These are phyloP conservation scores for Collybia nuda DNA, from an alignment of 768 basidiomycete genomes.

Conservation along the genomic window DNA sequence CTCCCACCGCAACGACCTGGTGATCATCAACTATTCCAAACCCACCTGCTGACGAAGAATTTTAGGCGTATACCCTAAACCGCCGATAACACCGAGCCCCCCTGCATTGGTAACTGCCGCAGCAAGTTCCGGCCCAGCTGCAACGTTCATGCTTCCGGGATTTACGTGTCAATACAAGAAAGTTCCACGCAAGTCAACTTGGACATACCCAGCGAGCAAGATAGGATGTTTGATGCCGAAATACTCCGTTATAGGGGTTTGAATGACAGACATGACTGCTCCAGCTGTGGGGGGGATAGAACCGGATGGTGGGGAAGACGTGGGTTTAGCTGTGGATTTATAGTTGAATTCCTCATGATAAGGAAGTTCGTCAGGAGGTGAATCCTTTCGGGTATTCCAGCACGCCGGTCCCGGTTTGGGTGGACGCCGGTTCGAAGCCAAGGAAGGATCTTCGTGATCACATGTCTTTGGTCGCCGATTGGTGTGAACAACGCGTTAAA, in stretches of 20 bases:
- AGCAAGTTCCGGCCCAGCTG: constrained; percentile 74
- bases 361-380: not conserved
- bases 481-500: too few species aligned
- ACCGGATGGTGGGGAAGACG: not conserved
- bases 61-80: constrained; percentile 83
- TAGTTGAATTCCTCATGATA: constrained; percentile 11
- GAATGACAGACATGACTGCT: constrained; percentile 56
- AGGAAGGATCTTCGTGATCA: too few species aligned
- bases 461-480: too few species aligned
- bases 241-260: constrained; percentile 85
- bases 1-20: constrained; percentile 4
- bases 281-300: constrained; percentile 4
- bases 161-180: not conserved
- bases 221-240: constrained; percentile 90
- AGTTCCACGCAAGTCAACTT: constrained; percentile 7
- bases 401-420: constrained; percentile 5
- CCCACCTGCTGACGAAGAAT: constrained; percentile 74
- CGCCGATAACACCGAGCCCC: constrained; percentile 91
- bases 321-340: constrained; percentile 4
- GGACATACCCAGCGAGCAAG: constrained; percentile 66
- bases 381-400: constrained; percentile 8
- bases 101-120: constrained; percentile 95
- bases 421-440: not conserved
- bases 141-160: constrained; percentile 41
- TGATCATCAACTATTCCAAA: not conserved